Conservation (phyloP, 768 basidiomycete species). For the Trametes elegans region DNA sequence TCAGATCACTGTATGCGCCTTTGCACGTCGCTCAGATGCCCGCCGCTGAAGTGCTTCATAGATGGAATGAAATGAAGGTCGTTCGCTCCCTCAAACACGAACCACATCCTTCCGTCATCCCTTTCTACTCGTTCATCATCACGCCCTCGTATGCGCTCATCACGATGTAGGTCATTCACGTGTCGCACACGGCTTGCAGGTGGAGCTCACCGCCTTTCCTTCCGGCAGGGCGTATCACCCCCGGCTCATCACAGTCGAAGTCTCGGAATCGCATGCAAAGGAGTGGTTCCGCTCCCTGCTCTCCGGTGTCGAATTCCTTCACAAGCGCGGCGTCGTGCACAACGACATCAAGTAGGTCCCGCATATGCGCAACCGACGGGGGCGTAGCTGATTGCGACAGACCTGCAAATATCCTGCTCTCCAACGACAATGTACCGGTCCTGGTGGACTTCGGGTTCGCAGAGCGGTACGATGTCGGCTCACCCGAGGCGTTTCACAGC, state of each 20-base stretch:
- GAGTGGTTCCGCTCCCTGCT: conserved; percentile 82
- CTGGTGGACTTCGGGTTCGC: conserved; percentile 98
- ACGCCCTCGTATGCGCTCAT: conserved; percentile 88
- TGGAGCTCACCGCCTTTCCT: background rate
- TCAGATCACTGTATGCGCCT: conserved; percentile 73
- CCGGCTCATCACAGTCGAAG: conserved; percentile 84
- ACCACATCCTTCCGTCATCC: conserved; percentile 88
- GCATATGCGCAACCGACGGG: background rate
- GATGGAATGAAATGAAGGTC: conserved; percentile 99
- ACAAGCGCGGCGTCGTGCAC: conserved; percentile 81
- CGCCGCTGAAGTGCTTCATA: conserved; percentile 28
- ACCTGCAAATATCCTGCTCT: conserved; percentile 91
- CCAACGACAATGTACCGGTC: conserved; percentile 73
- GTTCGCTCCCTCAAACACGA: conserved; percentile 80
- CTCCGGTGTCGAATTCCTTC: conserved; percentile 81
- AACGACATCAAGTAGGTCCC: conserved; percentile 89
- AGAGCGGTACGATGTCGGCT: conserved; percentile 70
- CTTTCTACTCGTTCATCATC: conserved; percentile 92
- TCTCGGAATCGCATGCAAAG: conserved; percentile 73
- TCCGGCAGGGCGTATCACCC: conserved; percentile 76
- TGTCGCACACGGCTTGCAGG: background rate
- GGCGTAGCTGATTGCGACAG: conserved; percentile 36
- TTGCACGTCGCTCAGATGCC: background rate
- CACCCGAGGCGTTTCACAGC: conserved; percentile 71
- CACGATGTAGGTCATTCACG: conserved; percentile 67